Base-by-base conservation (phyloP, 331 rosid genomes). In the Dryas integrifolia region DNA sequence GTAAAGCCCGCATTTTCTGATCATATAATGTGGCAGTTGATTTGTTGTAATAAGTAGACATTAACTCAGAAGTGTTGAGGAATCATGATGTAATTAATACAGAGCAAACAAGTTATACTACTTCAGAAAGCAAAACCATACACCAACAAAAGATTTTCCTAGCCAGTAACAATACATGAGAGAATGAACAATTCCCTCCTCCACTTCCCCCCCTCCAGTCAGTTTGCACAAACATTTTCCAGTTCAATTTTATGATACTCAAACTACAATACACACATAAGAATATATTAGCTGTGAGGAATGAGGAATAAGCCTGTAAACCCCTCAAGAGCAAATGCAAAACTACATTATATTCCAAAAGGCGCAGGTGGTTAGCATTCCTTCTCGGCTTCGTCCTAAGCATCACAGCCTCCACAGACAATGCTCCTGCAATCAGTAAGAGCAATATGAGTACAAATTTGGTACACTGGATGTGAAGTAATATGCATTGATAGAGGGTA, bases 141-240 rank as follows among this genome's bases (percentile, higher is more conserved):
- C 56, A 35, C 13, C 47, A 15, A 44, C 11, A 62, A 61, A 51
- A n/a, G 26, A 70, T 63, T 77, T 57, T 9, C 68, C 45, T 9
- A 10, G 35, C 35, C 35, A 30, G 38, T 9, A 58, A 71, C 63
- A 78, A 39, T 70, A 70, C 80, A 80, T 50, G 69, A 83, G 97
- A 88, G 95, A 88, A 91, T 91, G 87, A 88, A 91, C 75, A 77
- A 80, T 90, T 90, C 92, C 95, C 92, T 82, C 81, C 69, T 82
- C 81, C 69, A 70, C 45, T 56, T 56, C 44, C 67, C 48, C 16
- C 70, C 9, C 9, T 24, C 21, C 11, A 48, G 58, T 61, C 82
- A 49, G 72, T 67, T 72, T 40, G 65, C 72, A 59, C 47, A 38
- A 72, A 68, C 16, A 15, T 14, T 7, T 21, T 48, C 12, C 48